Conservation (phyloP, 2,329 filamentous ascomycete species). For the Corniculantispora saksenae region DNA sequence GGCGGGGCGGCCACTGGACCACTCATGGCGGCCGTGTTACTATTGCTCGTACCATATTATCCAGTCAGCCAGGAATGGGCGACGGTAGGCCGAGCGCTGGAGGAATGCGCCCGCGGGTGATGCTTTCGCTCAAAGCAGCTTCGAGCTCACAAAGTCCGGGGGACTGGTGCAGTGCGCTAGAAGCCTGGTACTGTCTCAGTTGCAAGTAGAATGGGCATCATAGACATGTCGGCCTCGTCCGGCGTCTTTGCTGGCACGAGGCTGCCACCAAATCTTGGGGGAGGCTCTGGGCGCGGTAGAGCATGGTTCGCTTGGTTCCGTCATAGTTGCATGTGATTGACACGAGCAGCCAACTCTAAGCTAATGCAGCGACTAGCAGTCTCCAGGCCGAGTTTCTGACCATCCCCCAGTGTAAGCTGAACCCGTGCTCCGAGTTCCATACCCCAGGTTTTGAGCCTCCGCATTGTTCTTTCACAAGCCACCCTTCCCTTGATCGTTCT, state of each 20-base stretch:
- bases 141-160: no score
- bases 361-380: constrained; percentile 10
- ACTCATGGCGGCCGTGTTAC: constrained; percentile 2
- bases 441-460: constrained; percentile 16
- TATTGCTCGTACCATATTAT: not conserved
- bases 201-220: not conserved
- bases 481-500: constrained; percentile 9
- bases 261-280: no score
- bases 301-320: not conserved
- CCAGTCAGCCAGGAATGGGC: not conserved
- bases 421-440: constrained; percentile 2
- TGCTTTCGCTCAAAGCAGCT: not conserved
- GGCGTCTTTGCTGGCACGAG: not conserved
- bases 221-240: not conserved
- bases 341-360: constrained; percentile 5
- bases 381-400: constrained; percentile 9
- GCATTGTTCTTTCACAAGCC: constrained; percentile 17
- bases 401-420: constrained; percentile 1
- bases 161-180: no score
- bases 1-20: no score
- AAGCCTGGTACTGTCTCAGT: not conserved
- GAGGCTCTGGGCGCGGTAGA: not conserved
- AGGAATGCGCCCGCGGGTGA: not conserved
- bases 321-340: constrained; percentile 19
- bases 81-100: not conserved